Evolutionary conservation across 257 asterid species (phyloP), one percentile per base, ranked within the genome.

Genomic region (Paulownia fortunei): DNA sequence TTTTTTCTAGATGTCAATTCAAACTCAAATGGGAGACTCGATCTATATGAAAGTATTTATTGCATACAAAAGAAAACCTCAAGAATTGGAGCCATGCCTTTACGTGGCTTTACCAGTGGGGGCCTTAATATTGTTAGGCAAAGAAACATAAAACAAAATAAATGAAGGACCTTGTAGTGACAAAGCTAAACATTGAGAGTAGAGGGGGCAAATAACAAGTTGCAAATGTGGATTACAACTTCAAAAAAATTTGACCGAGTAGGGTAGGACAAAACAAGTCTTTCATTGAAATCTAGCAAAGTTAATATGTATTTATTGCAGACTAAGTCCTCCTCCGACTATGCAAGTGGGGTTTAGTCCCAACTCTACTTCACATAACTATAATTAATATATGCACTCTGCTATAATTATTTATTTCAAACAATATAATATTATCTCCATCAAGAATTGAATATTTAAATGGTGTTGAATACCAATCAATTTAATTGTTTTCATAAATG

Each of bases 271-370:
- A 69, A 27, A 27, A 6, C 58, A 69, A 69, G 8, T 46, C 61
- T 46, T 44, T 69, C 27, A 6, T 70, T 24, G 65, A 71, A 71
- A 52, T 71, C 65, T 51, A 51, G 13, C 76, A 26, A 26, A 16
- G 15, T 15, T 51, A n/a, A n/a, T 47, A 42, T 24, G 6, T 23
- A 46, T 69, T 24, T 69, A 69, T 44, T 67, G 37, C 19, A 36
- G 19, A 37, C 23, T 65, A 32, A 34, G 15, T 16, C 36, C 9
- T 63, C 49, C 26, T 13, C 16, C 37, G 10, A 3, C 23, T 16
- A 0, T 34, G 47, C n/a, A n/a, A n/a, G n/a, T n/a, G n/a, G n/a
- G n/a, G n/a, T n/a, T n/a, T n/a, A 42, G 75, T 44, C 62, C 62
- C 62, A 24, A 46, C 74, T 44, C 74, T 2, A 21, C 1, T 66